Conservation (phyloP, 1,139 yeast genomes). For the Candida gigantensis region DNA sequence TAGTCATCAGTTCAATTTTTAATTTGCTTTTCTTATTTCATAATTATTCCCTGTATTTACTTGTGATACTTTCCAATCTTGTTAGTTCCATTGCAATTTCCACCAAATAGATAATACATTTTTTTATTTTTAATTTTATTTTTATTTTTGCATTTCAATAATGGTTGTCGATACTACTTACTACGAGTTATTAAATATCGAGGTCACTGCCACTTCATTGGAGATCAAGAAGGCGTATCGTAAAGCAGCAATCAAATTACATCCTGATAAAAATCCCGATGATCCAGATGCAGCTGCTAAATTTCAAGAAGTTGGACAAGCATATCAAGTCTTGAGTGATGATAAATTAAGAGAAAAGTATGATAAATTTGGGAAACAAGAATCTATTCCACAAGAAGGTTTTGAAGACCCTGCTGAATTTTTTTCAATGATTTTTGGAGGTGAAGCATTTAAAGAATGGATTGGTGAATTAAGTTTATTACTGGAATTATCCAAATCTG, state of each 20-base stretch:
- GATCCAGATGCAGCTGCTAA: slow-evolving; percentile 75
- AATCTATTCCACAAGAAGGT: slow-evolving; percentile 78
- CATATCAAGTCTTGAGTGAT: slow-evolving; percentile 82
- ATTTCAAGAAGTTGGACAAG: slow-evolving; percentile 74
- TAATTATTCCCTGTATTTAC: too few species aligned
- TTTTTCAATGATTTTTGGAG: slow-evolving; percentile 73
- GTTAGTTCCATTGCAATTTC: too few species aligned
- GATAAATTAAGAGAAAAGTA: slow-evolving; percentile 71
- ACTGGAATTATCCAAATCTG: slow-evolving; percentile 58
- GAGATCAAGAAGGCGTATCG: slow-evolving; percentile 94
- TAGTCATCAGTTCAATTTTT: too few species aligned
- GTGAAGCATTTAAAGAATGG: slow-evolving; percentile 84
- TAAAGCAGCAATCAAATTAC: slow-evolving; percentile 81
- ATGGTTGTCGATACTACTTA: slow-evolving; percentile 95
- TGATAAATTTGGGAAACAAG: slow-evolving; percentile 84
- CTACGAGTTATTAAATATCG: slow-evolving; percentile 75
- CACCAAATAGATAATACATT: too few species aligned
- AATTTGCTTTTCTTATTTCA: too few species aligned
- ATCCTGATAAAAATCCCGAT: slow-evolving; percentile 95
- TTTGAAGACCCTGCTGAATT: slow-evolving; percentile 89
- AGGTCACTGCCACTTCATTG: slow-evolving; percentile 69
- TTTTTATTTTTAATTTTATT: too few species aligned
- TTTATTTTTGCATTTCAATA: too few species aligned
- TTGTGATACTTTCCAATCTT: too few species aligned
- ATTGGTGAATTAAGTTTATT: slow-evolving; percentile 71